A percentile compares a stretch with the other conserved stretches of the same genome.
Conservation (phyloP, 768 basidiomycete species). For the Boletellus emodensis region DNA sequence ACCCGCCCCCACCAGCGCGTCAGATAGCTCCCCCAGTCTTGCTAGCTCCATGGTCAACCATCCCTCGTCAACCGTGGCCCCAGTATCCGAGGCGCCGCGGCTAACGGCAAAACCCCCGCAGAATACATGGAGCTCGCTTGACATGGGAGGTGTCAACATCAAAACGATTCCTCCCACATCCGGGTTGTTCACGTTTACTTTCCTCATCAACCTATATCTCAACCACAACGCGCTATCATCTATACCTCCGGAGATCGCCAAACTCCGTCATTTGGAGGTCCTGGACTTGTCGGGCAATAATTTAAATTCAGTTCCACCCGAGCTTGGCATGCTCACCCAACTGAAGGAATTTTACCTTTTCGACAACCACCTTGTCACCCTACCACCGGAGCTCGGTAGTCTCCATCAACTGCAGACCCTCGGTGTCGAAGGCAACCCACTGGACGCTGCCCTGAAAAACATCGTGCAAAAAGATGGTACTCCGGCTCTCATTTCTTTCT, state of each 20-base stretch:
- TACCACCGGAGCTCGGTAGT: conserved; percentile 86
- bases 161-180: conserved; percentile 81
- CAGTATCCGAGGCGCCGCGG: conserved; percentile 63
- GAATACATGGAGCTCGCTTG: conserved; percentile 85
- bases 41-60: conserved; percentile 44
- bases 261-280: conserved; percentile 78
- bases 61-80: conserved; percentile 73
- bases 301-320: conserved; percentile 71
- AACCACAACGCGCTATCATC: conserved; percentile 86
- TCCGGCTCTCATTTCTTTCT: conserved; percentile 74
- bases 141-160: conserved; percentile 94
- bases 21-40: conserved; percentile 35
- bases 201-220: conserved; percentile 91
- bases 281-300: conserved; percentile 92
- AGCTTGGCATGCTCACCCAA: conserved; percentile 85
- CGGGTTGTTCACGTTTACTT: conserved; percentile 81
- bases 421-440: conserved; percentile 95
- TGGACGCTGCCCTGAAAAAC: conserved; percentile 70
- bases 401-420: conserved; percentile 89
- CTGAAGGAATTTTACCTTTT: conserved; percentile 93
- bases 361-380: conserved; percentile 85
- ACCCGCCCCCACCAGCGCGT: conserved; percentile 28
- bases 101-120: conserved; percentile 64
- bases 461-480: conserved; percentile 97
- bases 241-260: conserved; percentile 79